Evolutionary conservation across 257 asterid genomes (phyloP).

Genomic region (Solanum sitiens): DNA sequence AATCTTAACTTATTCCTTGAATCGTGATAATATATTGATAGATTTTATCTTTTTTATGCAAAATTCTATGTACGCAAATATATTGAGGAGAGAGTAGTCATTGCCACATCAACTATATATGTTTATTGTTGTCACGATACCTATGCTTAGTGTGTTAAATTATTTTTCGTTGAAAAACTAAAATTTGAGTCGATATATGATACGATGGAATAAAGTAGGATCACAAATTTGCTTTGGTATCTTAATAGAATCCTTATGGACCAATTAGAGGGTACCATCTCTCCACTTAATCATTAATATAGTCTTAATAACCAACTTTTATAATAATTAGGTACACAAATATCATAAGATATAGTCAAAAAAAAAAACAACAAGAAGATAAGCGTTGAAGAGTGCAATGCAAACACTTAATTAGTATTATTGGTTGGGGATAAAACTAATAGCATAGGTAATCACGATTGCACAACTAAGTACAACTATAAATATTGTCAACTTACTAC

Average conservation of each 20-base stretch:
- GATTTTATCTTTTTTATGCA: neutral
- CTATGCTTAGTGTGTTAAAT: neutral
- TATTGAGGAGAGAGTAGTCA: neutral
- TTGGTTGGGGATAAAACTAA: neutral
- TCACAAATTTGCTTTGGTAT: neutral
- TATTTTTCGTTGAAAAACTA: neutral
- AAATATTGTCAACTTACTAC: neutral
- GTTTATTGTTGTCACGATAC: neutral
- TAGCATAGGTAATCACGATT: neutral
- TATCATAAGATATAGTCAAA: neutral
- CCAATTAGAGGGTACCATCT: neutral
- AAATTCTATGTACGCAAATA: neutral
- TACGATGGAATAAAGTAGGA: neutral
- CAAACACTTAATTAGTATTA: neutral
- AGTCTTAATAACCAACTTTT: neutral
- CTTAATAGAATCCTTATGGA: neutral
- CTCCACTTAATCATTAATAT: neutral
- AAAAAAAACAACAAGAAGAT: neutral
- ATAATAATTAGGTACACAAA: neutral
- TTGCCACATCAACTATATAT: neutral
- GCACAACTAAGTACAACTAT: neutral
- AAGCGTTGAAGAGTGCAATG: neutral
- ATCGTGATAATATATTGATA: neutral
- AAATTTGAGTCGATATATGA: neutral
- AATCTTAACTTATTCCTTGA: neutral